Percentiles rank a stretch among this genome's conserved stretches.
Conservation (phyloP, 2,329 filamentous ascomycete genomes). For the Aspergillus oerlinghausenensis region DNA sequence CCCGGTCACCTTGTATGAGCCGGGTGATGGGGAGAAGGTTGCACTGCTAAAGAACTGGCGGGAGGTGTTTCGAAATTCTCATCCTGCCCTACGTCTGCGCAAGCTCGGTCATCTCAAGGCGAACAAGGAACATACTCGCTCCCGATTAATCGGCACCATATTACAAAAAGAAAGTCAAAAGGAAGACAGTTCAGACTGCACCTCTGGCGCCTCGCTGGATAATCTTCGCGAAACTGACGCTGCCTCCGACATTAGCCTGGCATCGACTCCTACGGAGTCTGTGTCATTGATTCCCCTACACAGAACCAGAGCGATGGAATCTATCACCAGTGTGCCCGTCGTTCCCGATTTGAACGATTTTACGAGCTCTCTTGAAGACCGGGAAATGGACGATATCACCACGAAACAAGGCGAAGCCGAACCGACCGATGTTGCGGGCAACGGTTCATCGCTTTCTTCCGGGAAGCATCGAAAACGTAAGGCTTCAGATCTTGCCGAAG, state of each 20-base stretch:
- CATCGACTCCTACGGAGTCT: constrained; percentile 16
- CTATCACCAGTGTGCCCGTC: background rate
- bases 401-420: background rate
- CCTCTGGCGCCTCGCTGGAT: constrained; percentile 15
- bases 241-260: constrained; percentile 15
- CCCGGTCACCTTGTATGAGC: constrained; percentile 29
- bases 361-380: background rate
- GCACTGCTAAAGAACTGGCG: constrained; percentile 45
- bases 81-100: constrained; percentile 23
- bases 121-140: background rate
- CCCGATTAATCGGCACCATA: background rate
- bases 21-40: constrained; percentile 39
- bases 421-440: background rate
- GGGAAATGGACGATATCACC: background rate
- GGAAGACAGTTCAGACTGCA: constrained; percentile 12
- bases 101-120: constrained; percentile 5
- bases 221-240: constrained; percentile 10
- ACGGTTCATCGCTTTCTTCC: constrained; percentile 1
- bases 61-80: constrained; percentile 37
- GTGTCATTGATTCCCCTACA: constrained; percentile 9
- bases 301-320: background rate
- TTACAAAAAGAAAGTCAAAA: constrained; percentile 6
- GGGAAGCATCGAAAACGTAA: constrained; percentile 19
- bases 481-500: constrained; percentile 9
- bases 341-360: background rate